phyloP scores from a whole-genome alignment of 2,329 filamentous ascomycete species.

The Ophiocordyceps sinensis region DNA sequence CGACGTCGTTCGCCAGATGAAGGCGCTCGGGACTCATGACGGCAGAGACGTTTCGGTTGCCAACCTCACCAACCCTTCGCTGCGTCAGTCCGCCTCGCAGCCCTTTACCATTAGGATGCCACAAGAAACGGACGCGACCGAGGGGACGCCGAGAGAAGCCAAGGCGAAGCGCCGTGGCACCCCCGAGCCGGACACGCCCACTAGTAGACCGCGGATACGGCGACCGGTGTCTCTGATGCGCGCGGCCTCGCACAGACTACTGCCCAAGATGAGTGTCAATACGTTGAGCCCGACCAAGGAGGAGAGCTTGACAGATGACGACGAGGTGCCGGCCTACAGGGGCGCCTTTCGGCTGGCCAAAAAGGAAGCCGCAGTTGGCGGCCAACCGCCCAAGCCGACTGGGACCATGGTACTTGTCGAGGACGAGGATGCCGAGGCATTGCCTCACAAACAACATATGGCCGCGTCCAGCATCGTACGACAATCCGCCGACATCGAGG shows the following conservation, averaged over 20 bases:
- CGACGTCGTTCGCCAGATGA: slow-evolving; percentile 47
- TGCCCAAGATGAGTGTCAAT: slow-evolving; percentile 9
- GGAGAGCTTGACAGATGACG: slow-evolving; percentile 11
- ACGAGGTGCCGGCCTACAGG: not conserved
- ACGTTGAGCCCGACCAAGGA: slow-evolving; percentile 18
- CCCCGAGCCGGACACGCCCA: slow-evolving; percentile 22
- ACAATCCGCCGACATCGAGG: not conserved
- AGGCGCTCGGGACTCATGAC: slow-evolving; percentile 22
- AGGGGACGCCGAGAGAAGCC: slow-evolving; percentile 1
- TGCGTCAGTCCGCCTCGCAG: slow-evolving; percentile 28
- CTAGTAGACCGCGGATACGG: slow-evolving; percentile 9
- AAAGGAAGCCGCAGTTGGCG: not conserved
- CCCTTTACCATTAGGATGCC: slow-evolving; percentile 14
- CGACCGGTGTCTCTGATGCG: slow-evolving; percentile 9
- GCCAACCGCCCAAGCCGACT: not conserved
- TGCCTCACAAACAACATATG: no score
- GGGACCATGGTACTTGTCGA: not conserved
- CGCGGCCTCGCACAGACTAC: slow-evolving; percentile 8
- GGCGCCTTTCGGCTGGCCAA: not conserved
- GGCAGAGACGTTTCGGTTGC: slow-evolving; percentile 8
- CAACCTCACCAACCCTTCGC: slow-evolving; percentile 3
- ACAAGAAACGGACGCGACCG: slow-evolving; percentile 2
- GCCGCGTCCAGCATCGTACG: no score
- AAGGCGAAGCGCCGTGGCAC: slow-evolving; percentile 13
- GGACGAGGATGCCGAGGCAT: not conserved